Evolutionary conservation across 441 rosid species (phyloP), one percentile per base, ranked within the genome.

Genomic region (Melastoma candidum): DNA sequence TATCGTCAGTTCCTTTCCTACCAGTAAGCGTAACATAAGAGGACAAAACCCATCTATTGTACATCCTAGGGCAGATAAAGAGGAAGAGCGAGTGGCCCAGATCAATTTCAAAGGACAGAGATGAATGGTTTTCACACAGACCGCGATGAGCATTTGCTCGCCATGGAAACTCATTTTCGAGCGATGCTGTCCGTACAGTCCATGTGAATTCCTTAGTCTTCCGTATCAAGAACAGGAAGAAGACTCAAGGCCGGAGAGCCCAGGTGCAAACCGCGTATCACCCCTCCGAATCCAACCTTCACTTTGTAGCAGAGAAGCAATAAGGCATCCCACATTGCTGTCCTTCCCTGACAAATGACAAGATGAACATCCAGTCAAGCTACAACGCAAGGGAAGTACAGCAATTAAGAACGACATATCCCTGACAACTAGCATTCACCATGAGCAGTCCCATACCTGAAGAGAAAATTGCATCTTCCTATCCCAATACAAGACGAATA

Each of bases 401-500:
- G 17, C 29, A 6, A 29, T 29, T 3, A 29, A 29, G 36, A 29
- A 29, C 2, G 36, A 29, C 7, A 29, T 29, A 29, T 29, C 36
- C 36, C 7, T 6, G 36, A 29, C 36, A 3, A 29, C 36, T 3
- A 29, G 36, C 36, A 29, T 29, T 26, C 56, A 54, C 12, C 11
- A 17, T 7, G 53, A 14, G 14, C 61, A 46, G 49, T 25, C 56
- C 22, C 76, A 13, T 67, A 88, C 98, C 97, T 85, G 95, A 68
- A 88, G 90, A 57, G 86, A 79, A 58, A 85, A 79, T 61, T 81
- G 90, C 54, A 74, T 60, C 72, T 85, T 92, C 81, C 81, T 86
- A 60, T 88, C 95, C 98, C 98, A 92, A 67, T 85, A 88, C 67
- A 92, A 68, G 64, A 87, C 87, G 66, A 88, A 81, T 3, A 80